These are phyloP conservation scores for Boletales sp. DNA, from an alignment of 768 basidiomycete species.

Conservation along the genomic window DNA sequence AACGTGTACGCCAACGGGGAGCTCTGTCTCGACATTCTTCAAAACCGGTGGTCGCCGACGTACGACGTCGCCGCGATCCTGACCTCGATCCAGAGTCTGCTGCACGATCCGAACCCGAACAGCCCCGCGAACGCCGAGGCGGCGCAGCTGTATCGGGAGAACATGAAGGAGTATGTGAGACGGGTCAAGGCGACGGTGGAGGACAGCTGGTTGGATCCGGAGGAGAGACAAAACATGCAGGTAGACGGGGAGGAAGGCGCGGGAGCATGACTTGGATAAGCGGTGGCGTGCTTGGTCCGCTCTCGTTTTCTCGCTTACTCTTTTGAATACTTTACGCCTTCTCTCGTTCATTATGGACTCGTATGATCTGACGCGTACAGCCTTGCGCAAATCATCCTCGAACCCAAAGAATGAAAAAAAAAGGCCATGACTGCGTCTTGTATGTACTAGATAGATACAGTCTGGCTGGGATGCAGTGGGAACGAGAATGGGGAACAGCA, in stretches of 20 bases:
- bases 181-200: conserved; percentile 92
- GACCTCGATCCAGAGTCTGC: conserved; percentile 90
- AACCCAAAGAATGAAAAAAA: too few species aligned
- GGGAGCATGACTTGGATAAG: conserved; percentile 9
- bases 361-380: too few species aligned
- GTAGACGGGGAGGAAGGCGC: conserved; percentile 27
- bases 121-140: conserved; percentile 99
- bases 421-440: too few species aligned
- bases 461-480: conserved; percentile 9
- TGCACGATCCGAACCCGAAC: conserved; percentile 98
- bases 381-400: too few species aligned
- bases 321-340: too few species aligned
- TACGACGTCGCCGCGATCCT: conserved; percentile 99
- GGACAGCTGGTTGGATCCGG: conserved; percentile 87
- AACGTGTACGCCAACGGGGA: conserved; percentile 99
- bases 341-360: too few species aligned
- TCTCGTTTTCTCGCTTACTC: too few species aligned
- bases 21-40: conserved; percentile 96
- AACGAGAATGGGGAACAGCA: conserved; percentile 8
- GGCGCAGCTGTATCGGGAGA: conserved; percentile 92
- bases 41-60: conserved; percentile 98
- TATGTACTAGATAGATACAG: too few species aligned
- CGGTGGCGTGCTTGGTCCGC: too few species aligned
- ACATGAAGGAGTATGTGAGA: conserved; percentile 97
- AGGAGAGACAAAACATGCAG: conserved; percentile 60